Evolutionary conservation across 129 eudicot genomes (phyloP), one percentile per base, ranked within the genome.

Genomic region (Artemisia tridentata): DNA sequence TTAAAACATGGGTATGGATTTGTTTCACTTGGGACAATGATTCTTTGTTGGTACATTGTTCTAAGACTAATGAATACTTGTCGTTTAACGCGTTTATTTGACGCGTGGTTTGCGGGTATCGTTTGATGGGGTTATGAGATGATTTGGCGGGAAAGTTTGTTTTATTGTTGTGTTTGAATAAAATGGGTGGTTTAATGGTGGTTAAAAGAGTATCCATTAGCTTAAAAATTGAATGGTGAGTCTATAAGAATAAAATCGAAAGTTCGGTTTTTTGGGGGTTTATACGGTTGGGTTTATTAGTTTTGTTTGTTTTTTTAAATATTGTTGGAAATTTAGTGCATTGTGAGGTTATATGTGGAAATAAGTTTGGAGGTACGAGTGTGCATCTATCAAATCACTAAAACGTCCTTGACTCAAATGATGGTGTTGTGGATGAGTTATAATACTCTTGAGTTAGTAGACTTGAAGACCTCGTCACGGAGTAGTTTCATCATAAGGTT

Each of bases 1-100:
- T 92, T 12, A 81, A 11, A 0, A 89, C 67, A 49, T 79, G 95
- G 74, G 90, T 45, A 66, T 92, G 96, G 43, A 92, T 68, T 81
- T 92, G 96, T 56, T 85, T 72, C 43, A 89, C 84, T 63, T 69
- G 80, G 54, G 68, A 16, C 14, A 89, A 63, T 19, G 82, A 82
- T 55, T 85, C 74, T 77, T 75, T 65, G 16, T 65, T 62, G 27
- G 84, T 84, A 80, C 98, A 92, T 11, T 69, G 86, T 74, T 92
- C 85, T 47, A 92, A 88, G 29, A 83, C 72, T 23, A 60, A 55
- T 0, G 98, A 79, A 84, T 80, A 88, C 19, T 79, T 82, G 48
- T 75, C 91, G 68, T 82, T 86, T 12, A 83, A 45, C 53, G 78
- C 63, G 20, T 27, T 60, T 4, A 49, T 61, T 21, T 54, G 71